Percentiles rank a stretch among this genome's conserved stretches.
phyloP scores from a whole-genome alignment of 2,329 filamentous ascomycete genomes.

The Cladosporium sp. region DNA sequence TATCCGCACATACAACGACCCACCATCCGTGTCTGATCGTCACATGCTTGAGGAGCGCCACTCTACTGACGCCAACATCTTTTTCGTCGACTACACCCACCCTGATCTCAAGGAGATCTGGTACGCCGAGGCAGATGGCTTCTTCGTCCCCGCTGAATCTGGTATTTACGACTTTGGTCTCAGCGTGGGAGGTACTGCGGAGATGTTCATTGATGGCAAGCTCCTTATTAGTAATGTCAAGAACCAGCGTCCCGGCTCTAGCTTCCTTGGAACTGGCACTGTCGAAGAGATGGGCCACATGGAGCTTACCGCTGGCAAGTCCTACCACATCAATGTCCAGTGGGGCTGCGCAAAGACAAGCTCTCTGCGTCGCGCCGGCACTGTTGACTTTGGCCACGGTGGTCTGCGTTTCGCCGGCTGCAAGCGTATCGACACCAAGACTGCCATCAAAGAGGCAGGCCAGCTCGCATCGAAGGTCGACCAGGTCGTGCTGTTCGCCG shows the following conservation, averaged over 20 bases:
- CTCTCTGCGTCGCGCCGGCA: slow-evolving; percentile 53
- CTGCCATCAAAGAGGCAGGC: slow-evolving; percentile 62
- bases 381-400: slow-evolving; percentile 65
- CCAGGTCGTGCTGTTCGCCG: slow-evolving; percentile 72
- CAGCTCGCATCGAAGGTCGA: slow-evolving; percentile 64
- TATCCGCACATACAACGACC: slow-evolving; percentile 49
- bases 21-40: slow-evolving; percentile 41
- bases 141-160: slow-evolving; percentile 56
- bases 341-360: slow-evolving; percentile 64
- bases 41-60: slow-evolving; percentile 48
- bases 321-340: slow-evolving; percentile 56
- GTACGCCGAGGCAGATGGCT: slow-evolving; percentile 49
- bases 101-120: slow-evolving; percentile 34
- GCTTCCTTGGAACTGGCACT: slow-evolving; percentile 63
- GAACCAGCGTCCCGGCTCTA: slow-evolving; percentile 56
- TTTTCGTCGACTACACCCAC: slow-evolving; percentile 50
- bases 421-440: slow-evolving; percentile 51
- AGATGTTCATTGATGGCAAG: slow-evolving; percentile 58
- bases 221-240: slow-evolving; percentile 59
- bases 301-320: slow-evolving; percentile 54
- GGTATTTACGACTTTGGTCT: slow-evolving; percentile 60
- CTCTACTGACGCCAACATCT: slow-evolving; percentile 36
- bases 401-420: slow-evolving; percentile 56
- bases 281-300: slow-evolving; percentile 58
- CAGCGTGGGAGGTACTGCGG: slow-evolving; percentile 60